Conservation (phyloP, 2,329 filamentous ascomycete genomes). For the Lachnellula cervina region DNA sequence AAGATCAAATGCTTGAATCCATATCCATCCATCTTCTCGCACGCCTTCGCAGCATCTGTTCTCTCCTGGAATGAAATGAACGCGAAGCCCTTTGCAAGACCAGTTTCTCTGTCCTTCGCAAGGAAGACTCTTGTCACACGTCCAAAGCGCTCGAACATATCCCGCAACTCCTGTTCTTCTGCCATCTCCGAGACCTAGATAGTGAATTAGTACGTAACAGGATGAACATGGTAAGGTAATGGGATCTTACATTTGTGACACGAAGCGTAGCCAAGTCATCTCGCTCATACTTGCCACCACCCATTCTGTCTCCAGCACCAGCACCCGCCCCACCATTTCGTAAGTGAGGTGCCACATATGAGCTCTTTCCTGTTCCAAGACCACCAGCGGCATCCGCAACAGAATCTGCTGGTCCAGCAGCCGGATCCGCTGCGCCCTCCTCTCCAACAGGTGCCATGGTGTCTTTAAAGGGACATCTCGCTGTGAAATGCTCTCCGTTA, state of each 20-base stretch:
- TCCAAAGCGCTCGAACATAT: constrained; percentile 97
- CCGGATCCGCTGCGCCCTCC: constrained; percentile 48
- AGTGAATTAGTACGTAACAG: constrained; percentile 14
- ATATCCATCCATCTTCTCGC: constrained; percentile 95
- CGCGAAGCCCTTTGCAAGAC: constrained; percentile 94
- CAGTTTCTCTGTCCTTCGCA: constrained; percentile 95
- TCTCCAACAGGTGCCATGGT: constrained; percentile 89
- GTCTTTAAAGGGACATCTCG: constrained; percentile 98
- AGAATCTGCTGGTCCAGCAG: constrained; percentile 41
- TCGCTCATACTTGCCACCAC: constrained; percentile 81
- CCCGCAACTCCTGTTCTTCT: constrained; percentile 89
- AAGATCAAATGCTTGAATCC: constrained; percentile 86
- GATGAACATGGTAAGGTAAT: neutral
- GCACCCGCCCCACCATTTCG: constrained; percentile 61
- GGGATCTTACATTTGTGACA: constrained; percentile 83
- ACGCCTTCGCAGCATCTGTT: constrained; percentile 83
- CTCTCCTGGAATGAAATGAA: constrained; percentile 97
- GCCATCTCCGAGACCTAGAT: constrained; percentile 88
- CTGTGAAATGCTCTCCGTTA: constrained; percentile 97
- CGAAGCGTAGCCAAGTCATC: constrained; percentile 94
- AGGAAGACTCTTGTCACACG: constrained; percentile 96
- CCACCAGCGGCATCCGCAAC: constrained; percentile 46
- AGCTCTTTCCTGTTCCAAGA: constrained; percentile 64
- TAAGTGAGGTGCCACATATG: constrained; percentile 92
- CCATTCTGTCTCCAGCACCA: constrained; percentile 75